Percentiles rank a stretch among this genome's conserved stretches.
Conservation (phyloP, 495 filamentous ascomycete genomes). For the Tricharina praecox region DNA sequence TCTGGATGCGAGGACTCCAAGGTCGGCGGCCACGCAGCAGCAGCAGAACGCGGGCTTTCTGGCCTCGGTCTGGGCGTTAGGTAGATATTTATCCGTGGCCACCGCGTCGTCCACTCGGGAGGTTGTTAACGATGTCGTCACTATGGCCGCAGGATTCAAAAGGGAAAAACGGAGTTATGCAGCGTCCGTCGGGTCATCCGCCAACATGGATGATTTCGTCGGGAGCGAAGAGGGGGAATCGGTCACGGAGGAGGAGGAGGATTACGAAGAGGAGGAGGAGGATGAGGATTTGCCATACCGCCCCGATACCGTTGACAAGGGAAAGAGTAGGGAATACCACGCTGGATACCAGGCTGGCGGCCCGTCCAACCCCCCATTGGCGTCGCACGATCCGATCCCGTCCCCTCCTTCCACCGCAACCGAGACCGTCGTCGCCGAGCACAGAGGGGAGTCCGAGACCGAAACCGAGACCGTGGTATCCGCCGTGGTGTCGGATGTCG, state of each 20-base stretch:
- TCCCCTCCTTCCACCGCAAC: too few species aligned
- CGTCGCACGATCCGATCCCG: neutral
- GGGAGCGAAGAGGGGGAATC: conserved; percentile 11
- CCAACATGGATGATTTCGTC: conserved; percentile 8
- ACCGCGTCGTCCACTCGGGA: conserved; percentile 1
- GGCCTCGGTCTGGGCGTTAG: conserved; percentile 7
- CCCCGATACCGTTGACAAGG: neutral
- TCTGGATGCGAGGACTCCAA: neutral
- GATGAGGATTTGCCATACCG: too few species aligned
- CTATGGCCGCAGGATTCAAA: conserved; percentile 4
- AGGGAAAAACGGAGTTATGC: conserved; percentile 4
- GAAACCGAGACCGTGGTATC: too few species aligned
- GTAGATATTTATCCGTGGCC: conserved; percentile 1
- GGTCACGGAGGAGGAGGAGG: neutral
- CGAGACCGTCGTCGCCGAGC: too few species aligned
- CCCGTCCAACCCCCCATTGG: neutral
- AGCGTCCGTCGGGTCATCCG: neutral
- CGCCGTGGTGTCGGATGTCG: neutral
- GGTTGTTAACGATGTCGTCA: conserved; percentile 8
- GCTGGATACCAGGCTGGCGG: neutral
- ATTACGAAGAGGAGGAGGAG: too few species aligned
- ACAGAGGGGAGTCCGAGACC: too few species aligned
- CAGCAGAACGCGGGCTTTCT: neutral
- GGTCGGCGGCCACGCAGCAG: neutral
- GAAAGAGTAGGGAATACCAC: conserved; percentile 1